These are phyloP conservation scores for Wallacemonas collosoma DNA, from an alignment of 208 protist species.

Conservation along the genomic window DNA sequence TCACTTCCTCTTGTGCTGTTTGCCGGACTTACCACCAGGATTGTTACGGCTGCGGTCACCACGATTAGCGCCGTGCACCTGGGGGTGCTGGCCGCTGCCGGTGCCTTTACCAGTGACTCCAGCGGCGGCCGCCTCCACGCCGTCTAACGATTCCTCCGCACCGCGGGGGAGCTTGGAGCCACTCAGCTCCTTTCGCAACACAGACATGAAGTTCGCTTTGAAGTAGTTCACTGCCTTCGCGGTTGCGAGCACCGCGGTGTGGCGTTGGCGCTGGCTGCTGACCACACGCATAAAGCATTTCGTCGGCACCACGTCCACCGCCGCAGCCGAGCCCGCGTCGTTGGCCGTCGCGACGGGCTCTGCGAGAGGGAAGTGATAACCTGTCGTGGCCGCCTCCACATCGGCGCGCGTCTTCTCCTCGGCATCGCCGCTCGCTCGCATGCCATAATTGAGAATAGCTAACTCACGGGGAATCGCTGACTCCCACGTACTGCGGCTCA, in stretches of 20 bases:
- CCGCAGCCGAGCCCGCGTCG: neutral
- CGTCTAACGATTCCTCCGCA: constrained; percentile 13
- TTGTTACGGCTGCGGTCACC: neutral
- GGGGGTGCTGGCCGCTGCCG: neutral
- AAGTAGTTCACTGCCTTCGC: constrained; percentile 79
- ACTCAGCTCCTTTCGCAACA: constrained; percentile 70
- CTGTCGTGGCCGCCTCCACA: constrained; percentile 10
- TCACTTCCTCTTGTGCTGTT: constrained; percentile 32
- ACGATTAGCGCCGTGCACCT: neutral
- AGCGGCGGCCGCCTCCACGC: neutral
- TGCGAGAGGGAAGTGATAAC: constrained; percentile 37
- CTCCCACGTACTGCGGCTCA: constrained; percentile 5
- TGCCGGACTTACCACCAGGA: constrained; percentile 20
- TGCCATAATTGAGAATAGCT: constrained; percentile 8
- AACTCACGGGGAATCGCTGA: constrained; percentile 8
- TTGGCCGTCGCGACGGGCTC: constrained; percentile 27
- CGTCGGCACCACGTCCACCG: constrained; percentile 35
- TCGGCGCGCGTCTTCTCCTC: constrained; percentile 14
- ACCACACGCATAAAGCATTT: constrained; percentile 79
- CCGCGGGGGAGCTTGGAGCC: constrained; percentile 52
- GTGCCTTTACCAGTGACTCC: constrained; percentile 3
- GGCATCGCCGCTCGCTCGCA: neutral
- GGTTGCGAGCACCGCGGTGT: constrained; percentile 54
- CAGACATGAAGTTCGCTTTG: constrained; percentile 71
- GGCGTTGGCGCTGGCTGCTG: constrained; percentile 64